A percentile compares a stretch with the other conserved stretches of the same genome.
These are phyloP conservation scores for Psidium guajava DNA, from an alignment of 345 rosid species.

Conservation along the genomic window DNA sequence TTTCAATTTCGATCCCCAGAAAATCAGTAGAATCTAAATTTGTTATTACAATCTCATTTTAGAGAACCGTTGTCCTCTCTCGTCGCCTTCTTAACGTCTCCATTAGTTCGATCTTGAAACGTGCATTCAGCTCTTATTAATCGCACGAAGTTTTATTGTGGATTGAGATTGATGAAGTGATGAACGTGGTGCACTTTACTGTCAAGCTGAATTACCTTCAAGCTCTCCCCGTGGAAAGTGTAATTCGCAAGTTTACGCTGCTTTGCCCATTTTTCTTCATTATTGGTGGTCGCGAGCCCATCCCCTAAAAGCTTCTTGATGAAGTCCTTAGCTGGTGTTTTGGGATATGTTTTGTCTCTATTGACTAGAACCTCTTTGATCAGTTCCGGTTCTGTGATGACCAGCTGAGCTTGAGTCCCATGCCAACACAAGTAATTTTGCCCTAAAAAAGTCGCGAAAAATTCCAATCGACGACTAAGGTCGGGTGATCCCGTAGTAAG, in stretches of 20 bases:
- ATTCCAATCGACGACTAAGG: background rate
- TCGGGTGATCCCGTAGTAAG: background rate
- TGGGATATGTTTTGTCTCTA: background rate
- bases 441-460: background rate
- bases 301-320: background rate
- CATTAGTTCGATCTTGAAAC: background rate
- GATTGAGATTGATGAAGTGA: background rate
- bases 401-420: background rate
- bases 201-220: slow-evolving; percentile 7
- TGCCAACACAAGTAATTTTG: background rate
- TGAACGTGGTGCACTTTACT: background rate
- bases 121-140: background rate
- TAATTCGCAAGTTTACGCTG: slow-evolving; percentile 28
- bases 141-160: background rate
- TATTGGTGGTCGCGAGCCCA: slow-evolving; percentile 13
- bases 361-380: slow-evolving; percentile 2
- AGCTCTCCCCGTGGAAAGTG: slow-evolving; percentile 31
- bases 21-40: background rate
- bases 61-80: background rate
- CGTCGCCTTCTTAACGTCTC: background rate
- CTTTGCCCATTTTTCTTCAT: slow-evolving; percentile 25
- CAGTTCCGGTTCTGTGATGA: background rate
- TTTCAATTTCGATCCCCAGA: background rate
- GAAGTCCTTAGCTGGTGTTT: background rate
- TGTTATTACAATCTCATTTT: background rate